These are phyloP conservation scores for Claviceps africana DNA, from an alignment of 2,329 filamentous ascomycete genomes.

Conservation along the genomic window DNA sequence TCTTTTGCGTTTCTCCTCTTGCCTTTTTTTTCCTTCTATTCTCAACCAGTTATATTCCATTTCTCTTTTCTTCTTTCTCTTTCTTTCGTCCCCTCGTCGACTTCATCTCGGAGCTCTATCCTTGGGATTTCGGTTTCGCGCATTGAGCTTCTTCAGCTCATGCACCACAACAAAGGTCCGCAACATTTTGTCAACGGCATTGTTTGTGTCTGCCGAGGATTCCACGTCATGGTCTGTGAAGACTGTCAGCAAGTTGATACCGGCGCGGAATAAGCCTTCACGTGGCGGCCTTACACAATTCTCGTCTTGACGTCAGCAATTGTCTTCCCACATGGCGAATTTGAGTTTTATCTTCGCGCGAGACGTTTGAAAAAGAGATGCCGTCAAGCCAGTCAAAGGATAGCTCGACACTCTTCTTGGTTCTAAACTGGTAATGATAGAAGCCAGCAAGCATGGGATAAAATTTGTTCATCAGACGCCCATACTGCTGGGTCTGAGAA, in stretches of 20 bases:
- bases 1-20: neutral
- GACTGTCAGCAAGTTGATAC: neutral
- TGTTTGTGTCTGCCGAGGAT: constrained; percentile 10
- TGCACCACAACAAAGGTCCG: constrained; percentile 23
- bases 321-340: constrained; percentile 17
- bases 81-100: neutral
- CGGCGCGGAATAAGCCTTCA: neutral
- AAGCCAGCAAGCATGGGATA: constrained; percentile 25
- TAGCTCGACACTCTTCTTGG: constrained; percentile 26
- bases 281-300: constrained; percentile 20
- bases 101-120: constrained; percentile 14
- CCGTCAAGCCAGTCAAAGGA: constrained; percentile 24
- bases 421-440: constrained; percentile 27
- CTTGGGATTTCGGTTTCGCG: constrained; percentile 18
- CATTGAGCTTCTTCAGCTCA: constrained; percentile 26
- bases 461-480: constrained; percentile 19
- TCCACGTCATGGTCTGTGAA: constrained; percentile 15
- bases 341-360: constrained; percentile 13
- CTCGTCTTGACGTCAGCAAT: constrained; percentile 20
- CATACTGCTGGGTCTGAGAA: constrained; percentile 11
- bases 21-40: neutral
- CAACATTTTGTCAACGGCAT: constrained; percentile 13
- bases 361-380: constrained; percentile 13
- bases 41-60: neutral
- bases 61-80: no score